Base-by-base conservation (phyloP, 2,329 filamentous ascomycete genomes). In the Monosporascus sp. region DNA sequence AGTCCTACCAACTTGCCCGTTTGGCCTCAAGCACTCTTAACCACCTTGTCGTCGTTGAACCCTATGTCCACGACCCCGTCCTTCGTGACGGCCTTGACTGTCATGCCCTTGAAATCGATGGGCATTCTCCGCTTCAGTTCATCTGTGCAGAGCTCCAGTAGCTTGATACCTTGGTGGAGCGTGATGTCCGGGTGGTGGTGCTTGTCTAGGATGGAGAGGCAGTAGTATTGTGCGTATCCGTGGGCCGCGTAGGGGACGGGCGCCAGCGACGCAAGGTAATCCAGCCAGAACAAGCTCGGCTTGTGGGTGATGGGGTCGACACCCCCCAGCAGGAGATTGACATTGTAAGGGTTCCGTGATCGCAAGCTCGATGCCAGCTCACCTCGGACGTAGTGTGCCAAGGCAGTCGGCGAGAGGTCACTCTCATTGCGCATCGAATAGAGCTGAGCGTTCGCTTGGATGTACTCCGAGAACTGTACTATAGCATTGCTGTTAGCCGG, bases 401-500 rank as follows among this genome's bases (percentile, higher is more conserved):
- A 86, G 39, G 90, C 94, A 37, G 87, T 86, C 9, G 94, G 93
- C 45, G 90, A 90, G 56, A 99, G 84, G 67, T 97, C 90, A 68
- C 88, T 88, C 73, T 91, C 89, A 72, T 97, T 97, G 69, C 95
- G 90, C 92, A 97, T 99, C 62, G 89, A 91, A 78, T 99, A 99
- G 69, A 99, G 88, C 75, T 96, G 90, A 59, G 94, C 87, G 74
- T 99, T 99, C 70, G 93, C 92, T 83, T 97, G 92, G 72, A 99
- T 95, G 77, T 93, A 99, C 77, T 99, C 94, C 71, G 95, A 90
- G 72, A 99, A 99, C 86, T 99, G 93, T 58, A 97, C 92, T 96
- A 69, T 54, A 15, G n/a, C 4, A 17, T 47, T 14, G 53, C 27
- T 37, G 58, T 66, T 51, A 57, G 57, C 46, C 37, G 17, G 43